Evolutionary conservation across 2,329 filamentous ascomycete species (phyloP).

Genomic region (Elsinoe perseae): DNA sequence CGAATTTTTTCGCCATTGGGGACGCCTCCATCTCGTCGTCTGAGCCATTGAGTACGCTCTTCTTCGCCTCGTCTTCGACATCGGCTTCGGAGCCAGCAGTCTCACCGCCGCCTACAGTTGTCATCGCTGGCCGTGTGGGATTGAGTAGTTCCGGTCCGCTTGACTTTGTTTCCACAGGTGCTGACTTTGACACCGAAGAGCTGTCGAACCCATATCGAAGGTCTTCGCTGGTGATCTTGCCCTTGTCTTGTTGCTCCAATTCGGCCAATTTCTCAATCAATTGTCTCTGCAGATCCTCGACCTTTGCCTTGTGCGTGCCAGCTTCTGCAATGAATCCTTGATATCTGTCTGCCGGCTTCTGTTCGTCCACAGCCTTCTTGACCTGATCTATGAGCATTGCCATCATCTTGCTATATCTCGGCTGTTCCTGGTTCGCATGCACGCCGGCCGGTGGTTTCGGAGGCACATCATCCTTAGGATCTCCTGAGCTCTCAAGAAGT

Average conservation of each 20-base stretch:
- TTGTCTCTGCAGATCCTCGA: slow-evolving; percentile 68
- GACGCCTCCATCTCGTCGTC: slow-evolving; percentile 71
- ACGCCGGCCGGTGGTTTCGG: slow-evolving; percentile 74
- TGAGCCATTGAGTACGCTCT: slow-evolving; percentile 41
- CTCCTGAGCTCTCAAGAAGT: slow-evolving; percentile 71
- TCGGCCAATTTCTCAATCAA: slow-evolving; percentile 65
- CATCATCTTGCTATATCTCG: slow-evolving; percentile 96
- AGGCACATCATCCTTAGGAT: slow-evolving; percentile 63
- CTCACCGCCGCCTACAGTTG: slow-evolving; percentile 37
- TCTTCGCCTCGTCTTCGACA: slow-evolving; percentile 47
- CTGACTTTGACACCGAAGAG: slow-evolving; percentile 63
- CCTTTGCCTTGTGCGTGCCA: slow-evolving; percentile 66
- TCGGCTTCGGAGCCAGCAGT: slow-evolving; percentile 56
- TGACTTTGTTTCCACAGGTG: slow-evolving; percentile 18
- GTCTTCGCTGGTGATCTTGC: slow-evolving; percentile 89
- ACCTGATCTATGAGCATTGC: slow-evolving; percentile 91
- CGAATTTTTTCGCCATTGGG: slow-evolving; percentile 70
- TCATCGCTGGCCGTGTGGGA: slow-evolving; percentile 42
- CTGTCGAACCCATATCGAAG: slow-evolving; percentile 86
- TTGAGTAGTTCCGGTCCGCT: slow-evolving; percentile 53
- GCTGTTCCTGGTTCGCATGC: slow-evolving; percentile 64
- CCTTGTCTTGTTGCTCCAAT: slow-evolving; percentile 74
- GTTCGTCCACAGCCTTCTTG: slow-evolving; percentile 72
- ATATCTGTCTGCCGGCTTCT: slow-evolving; percentile 59
- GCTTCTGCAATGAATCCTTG: slow-evolving; percentile 72